phyloP scores from a whole-genome alignment of 192 early-diverging fungal species.

The Backusella macrospora region DNA sequence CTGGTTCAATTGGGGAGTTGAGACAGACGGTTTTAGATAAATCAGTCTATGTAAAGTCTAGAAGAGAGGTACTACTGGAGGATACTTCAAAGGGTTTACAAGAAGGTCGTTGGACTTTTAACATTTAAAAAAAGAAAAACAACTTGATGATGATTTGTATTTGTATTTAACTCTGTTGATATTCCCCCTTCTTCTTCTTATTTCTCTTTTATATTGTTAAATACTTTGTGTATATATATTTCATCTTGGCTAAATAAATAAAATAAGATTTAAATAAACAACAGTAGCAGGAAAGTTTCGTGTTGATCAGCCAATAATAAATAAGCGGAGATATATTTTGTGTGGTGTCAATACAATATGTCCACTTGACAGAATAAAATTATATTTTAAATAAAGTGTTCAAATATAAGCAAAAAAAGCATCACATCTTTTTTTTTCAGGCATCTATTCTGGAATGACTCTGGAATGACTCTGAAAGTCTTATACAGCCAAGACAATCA shows the following conservation, averaged over 20 bases:
- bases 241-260: background rate
- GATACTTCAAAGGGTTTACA: slow-evolving; percentile 89
- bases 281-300: background rate
- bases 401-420: too few species aligned
- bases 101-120: slow-evolving; percentile 82
- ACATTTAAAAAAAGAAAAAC: background rate
- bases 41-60: slow-evolving; percentile 85
- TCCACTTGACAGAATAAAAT: too few species aligned
- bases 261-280: background rate
- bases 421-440: too few species aligned
- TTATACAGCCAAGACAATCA: too few species aligned
- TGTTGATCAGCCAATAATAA: background rate
- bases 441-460: too few species aligned
- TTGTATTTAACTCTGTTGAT: background rate
- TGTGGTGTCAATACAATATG: too few species aligned
- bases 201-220: background rate
- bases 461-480: too few species aligned
- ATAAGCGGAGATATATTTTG: background rate
- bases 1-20: slow-evolving; percentile 75
- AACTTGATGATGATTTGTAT: background rate
- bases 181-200: background rate
- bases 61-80: slow-evolving; percentile 86
- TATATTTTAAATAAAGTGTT: too few species aligned
- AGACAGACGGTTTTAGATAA: slow-evolving; percentile 91
- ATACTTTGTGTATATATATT: background rate